phyloP scores from a whole-genome alignment of 1,284 basidiomycete species.

The Singerocomus inundabilis region DNA sequence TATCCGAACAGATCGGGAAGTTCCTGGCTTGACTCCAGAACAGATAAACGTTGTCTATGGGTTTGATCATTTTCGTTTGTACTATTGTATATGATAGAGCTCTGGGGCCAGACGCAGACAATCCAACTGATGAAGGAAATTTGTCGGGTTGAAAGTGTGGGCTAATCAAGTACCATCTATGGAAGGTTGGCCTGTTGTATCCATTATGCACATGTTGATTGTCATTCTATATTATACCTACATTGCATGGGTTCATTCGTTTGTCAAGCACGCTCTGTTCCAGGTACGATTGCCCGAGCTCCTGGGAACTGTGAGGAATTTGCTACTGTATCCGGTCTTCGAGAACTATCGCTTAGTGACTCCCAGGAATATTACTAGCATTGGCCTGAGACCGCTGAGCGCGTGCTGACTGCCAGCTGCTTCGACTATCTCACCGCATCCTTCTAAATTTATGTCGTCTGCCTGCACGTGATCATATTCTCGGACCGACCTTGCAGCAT shows the following conservation, averaged over 20 bases:
- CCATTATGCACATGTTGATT: too few relatives aligned
- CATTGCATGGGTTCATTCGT: not conserved
- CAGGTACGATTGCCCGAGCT: too few relatives aligned
- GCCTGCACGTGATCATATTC: not conserved
- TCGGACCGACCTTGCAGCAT: not conserved
- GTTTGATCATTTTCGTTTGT: not conserved
- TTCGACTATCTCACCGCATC: slow-evolving; percentile 11
- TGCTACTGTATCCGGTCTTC: too few relatives aligned
- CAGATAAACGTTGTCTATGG: not conserved
- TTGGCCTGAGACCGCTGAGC: too few relatives aligned
- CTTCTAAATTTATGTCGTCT: slow-evolving; percentile 10
- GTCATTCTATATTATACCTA: too few relatives aligned
- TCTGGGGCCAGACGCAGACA: not conserved
- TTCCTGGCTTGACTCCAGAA: slow-evolving; percentile 13
- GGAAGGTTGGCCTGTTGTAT: too few relatives aligned
- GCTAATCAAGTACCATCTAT: too few relatives aligned
- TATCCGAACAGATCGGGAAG: slow-evolving; percentile 9
- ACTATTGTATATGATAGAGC: not conserved
- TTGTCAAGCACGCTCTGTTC: too few relatives aligned
- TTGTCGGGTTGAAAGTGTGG: not conserved
- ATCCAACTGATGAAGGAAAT: not conserved
- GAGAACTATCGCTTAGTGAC: too few relatives aligned
- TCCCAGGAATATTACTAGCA: too few relatives aligned
- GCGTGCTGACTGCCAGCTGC: too few relatives aligned
- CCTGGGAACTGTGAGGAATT: too few relatives aligned